Conservation (phyloP, 2,329 filamentous ascomycete species). For the Chrysosporium queenslandicum region DNA sequence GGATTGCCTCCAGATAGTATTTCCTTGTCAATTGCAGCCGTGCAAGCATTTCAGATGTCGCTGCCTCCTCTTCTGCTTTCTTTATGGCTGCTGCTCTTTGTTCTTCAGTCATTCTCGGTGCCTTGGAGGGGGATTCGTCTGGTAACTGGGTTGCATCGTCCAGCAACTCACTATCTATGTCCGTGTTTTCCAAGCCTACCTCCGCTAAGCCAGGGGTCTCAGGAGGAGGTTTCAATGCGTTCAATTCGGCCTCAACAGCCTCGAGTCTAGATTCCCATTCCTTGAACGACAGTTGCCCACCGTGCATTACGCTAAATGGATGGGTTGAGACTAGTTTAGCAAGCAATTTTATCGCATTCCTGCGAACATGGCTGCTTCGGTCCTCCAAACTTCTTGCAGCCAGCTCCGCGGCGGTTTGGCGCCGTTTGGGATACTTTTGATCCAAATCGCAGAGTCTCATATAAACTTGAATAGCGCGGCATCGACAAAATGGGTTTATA, state of each 20-base stretch:
- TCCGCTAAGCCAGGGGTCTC: slow-evolving; percentile 63
- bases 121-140: slow-evolving; percentile 54
- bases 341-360: slow-evolving; percentile 89
- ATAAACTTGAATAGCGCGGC: slow-evolving; percentile 85
- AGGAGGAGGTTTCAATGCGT: slow-evolving; percentile 67
- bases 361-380: slow-evolving; percentile 93
- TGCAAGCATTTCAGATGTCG: slow-evolving; percentile 76
- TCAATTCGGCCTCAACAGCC: slow-evolving; percentile 70
- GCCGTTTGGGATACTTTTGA: slow-evolving; percentile 85
- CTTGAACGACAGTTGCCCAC: slow-evolving; percentile 69
- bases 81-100: slow-evolving; percentile 62
- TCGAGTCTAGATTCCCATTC: slow-evolving; percentile 80
- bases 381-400: slow-evolving; percentile 86
- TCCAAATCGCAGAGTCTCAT: slow-evolving; percentile 87
- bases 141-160: slow-evolving; percentile 81
- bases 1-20: slow-evolving; percentile 86
- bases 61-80: slow-evolving; percentile 76
- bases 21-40: slow-evolving; percentile 79
- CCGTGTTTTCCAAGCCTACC: slow-evolving; percentile 51
- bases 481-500: slow-evolving; percentile 91
- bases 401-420: slow-evolving; percentile 77
- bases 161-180: slow-evolving; percentile 65
- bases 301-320: slow-evolving; percentile 85
- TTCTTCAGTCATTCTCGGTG: slow-evolving; percentile 63
- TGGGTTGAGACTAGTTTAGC: slow-evolving; percentile 84